These are phyloP conservation scores for Periglandula ipomoeae DNA, from an alignment of 2,329 filamentous ascomycete genomes.

Conservation along the genomic window DNA sequence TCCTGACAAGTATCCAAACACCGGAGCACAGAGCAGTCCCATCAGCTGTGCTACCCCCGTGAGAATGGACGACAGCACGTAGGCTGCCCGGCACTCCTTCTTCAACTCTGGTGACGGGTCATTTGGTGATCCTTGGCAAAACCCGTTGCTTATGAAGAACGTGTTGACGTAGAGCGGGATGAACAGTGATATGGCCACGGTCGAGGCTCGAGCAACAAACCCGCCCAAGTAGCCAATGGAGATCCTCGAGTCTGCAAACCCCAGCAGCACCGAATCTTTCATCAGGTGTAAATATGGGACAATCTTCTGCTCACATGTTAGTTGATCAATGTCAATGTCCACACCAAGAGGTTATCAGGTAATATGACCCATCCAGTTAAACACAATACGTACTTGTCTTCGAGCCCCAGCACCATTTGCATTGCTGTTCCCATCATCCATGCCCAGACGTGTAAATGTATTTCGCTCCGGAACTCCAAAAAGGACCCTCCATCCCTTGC, in stretches of 20 bases:
- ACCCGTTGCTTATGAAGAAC: constrained; percentile 74
- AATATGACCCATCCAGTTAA: too few relatives aligned
- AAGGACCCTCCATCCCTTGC: constrained; percentile 60
- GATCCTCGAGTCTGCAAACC: constrained; percentile 68
- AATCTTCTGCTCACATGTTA: constrained; percentile 20
- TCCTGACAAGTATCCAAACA: constrained; percentile 81
- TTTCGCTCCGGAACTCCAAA: constrained; percentile 30
- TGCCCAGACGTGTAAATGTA: constrained; percentile 11
- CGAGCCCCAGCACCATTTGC: constrained; percentile 10
- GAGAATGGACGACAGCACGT: constrained; percentile 76
- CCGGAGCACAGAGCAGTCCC: constrained; percentile 73
- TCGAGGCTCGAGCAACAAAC: constrained; percentile 89
- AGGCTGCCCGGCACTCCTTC: constrained; percentile 74
- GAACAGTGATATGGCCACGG: constrained; percentile 90
- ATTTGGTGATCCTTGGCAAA: constrained; percentile 60
- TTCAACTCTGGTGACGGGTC: constrained; percentile 68
- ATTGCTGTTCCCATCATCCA: constrained; percentile 2
- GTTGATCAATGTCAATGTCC: not conserved
- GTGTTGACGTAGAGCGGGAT: constrained; percentile 89
- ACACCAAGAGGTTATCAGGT: too few relatives aligned
- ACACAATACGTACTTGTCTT: constrained; percentile 20
- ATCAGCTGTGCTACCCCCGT: constrained; percentile 84
- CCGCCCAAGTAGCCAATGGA: constrained; percentile 84
- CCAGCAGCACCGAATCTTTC: constrained; percentile 56
- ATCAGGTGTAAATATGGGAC: constrained; percentile 53